phyloP scores from a whole-genome alignment of 352 stramenopile species.

The Pythium sp. region DNA sequence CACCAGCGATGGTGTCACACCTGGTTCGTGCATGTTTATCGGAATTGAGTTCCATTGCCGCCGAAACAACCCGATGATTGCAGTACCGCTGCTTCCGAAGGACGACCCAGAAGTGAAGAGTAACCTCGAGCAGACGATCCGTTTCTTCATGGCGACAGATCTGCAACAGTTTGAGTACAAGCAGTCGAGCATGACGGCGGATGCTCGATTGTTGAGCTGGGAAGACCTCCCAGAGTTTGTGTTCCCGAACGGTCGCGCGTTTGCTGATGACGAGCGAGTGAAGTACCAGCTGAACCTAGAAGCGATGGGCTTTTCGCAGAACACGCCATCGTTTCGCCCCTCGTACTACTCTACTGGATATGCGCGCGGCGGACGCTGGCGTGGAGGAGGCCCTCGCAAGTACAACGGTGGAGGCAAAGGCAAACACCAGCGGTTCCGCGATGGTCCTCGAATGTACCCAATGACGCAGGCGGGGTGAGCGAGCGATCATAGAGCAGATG shows the following conservation, averaged over 20 bases:
- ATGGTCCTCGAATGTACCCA: slow-evolving; percentile 13
- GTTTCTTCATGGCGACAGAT: slow-evolving; percentile 81
- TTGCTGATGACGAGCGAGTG: slow-evolving; percentile 46
- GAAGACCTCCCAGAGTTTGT: slow-evolving; percentile 69
- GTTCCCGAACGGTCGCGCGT: slow-evolving; percentile 46
- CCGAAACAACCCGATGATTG: slow-evolving; percentile 23
- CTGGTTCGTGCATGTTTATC: slow-evolving; percentile 80
- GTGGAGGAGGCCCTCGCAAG: slow-evolving; percentile 36
- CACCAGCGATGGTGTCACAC: slow-evolving; percentile 31
- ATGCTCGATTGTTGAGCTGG: slow-evolving; percentile 54
- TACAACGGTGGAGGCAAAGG: slow-evolving; percentile 42
- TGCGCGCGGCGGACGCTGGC: slow-evolving; percentile 50
- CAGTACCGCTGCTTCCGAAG: slow-evolving; percentile 25
- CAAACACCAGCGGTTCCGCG: slow-evolving; percentile 33
- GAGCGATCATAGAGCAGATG: not conserved
- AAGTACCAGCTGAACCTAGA: slow-evolving; percentile 69
- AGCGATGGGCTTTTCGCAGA: slow-evolving; percentile 48
- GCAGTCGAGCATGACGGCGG: slow-evolving; percentile 61
- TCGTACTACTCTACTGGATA: slow-evolving; percentile 47
- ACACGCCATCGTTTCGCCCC: slow-evolving; percentile 41
- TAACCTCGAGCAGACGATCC: slow-evolving; percentile 75
- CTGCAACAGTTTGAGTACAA: slow-evolving; percentile 80
- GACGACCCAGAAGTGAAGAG: slow-evolving; percentile 71
- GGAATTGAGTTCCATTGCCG: slow-evolving; percentile 71
- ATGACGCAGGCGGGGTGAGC: slow-evolving; percentile 12